Evolutionary conservation across 306 rosid species (phyloP), one percentile per base, ranked within the genome.

Genomic region (Sesbania bispinosa): DNA sequence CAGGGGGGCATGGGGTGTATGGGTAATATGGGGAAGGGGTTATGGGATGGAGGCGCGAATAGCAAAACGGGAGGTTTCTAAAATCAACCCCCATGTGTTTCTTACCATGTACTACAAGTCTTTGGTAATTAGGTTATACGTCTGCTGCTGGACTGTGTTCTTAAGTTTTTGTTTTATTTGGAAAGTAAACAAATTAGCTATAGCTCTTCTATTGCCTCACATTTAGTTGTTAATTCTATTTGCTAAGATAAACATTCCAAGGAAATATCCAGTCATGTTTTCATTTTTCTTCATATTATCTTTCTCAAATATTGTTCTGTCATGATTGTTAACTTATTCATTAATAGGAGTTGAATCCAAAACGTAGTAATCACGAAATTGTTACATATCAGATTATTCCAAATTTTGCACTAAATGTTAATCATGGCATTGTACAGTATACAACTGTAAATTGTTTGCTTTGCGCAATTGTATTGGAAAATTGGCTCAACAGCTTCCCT

Each of bases 341-440:
- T 4, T 20, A 57, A 45, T 1, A 48, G 42, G 23, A 42, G 58
- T 35, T 42, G 39, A 52, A 62, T 32, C 8, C 36, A 36, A 47
- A 54, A 2, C n/a, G n/a, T 27, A 10, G 14, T 39, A 50, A 41
- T 48, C 47, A 64, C 50, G 42, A 32, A n/a, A 47, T 8, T 59
- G 21, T 41, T 60, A 36, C 82, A 51, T 35, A 8, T 27, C 29
- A 21, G 43, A 41, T 59, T 33, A 46, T 47, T 42, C 48, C 4
- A 23, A 73, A 19, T 61, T 67, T 30, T 35, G 10, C 14, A 10
- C 42, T 47, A 35, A 29, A 15, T 55, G 30, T 32, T 15, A 35
- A 20, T 62, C 27, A 60, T 32, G 65, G 26, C 30, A 9, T 53
- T 77, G 43, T 77, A 50, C 76, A 52, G 14, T 58, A 36, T 67